Conservation (phyloP, 1,284 basidiomycete genomes). For the Stygiomarasmius scandens region DNA sequence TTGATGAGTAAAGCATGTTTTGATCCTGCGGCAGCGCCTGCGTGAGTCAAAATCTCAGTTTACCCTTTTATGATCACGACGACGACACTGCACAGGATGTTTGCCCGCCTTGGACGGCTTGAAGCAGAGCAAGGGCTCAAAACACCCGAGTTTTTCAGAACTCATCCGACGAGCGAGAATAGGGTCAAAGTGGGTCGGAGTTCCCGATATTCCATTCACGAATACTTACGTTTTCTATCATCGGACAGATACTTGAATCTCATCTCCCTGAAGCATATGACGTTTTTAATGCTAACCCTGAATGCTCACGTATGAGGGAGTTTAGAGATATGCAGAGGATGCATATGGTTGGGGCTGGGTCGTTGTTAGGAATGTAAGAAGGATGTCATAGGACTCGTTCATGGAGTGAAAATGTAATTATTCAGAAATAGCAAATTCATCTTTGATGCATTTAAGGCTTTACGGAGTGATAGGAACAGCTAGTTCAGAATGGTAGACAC, state of each 20-base stretch:
- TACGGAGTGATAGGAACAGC: no score
- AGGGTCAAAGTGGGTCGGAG: constrained; percentile 64
- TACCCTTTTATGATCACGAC: constrained; percentile 1
- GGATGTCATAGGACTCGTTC: no score
- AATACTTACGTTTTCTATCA: background rate
- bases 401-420: no score
- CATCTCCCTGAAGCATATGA: constrained; percentile 59
- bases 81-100: constrained; percentile 56
- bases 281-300: constrained; percentile 50
- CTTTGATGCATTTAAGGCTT: no score
- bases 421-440: no score
- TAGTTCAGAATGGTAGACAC: no score
- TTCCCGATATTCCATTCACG: constrained; percentile 17
- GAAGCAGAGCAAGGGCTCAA: constrained; percentile 40
- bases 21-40: constrained; percentile 74
- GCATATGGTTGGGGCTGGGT: no score
- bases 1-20: constrained; percentile 82
- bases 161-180: constrained; percentile 74
- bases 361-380: no score
- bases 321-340: constrained; percentile 25
- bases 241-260: constrained; percentile 53
- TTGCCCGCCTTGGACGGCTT: constrained; percentile 58
- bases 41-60: constrained; percentile 44
- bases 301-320: constrained; percentile 40
- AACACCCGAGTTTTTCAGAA: constrained; percentile 59